phyloP scores from a whole-genome alignment of 2,329 filamentous ascomycete species.

The Xylaria sp. region DNA sequence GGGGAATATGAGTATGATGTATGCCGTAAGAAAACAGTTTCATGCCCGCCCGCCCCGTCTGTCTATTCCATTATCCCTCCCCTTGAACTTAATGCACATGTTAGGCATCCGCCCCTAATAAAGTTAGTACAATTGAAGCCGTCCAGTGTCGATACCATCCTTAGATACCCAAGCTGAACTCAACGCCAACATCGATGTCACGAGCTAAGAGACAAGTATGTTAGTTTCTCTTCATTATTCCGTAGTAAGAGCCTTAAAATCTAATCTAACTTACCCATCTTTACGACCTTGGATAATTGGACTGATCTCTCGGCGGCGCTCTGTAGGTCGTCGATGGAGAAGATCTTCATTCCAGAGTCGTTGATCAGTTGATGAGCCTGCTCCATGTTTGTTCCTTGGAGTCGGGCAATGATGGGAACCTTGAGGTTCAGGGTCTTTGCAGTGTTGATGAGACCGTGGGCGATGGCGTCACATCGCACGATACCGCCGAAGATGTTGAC shows the following conservation, averaged over 20 bases:
- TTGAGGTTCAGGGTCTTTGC: conserved; percentile 94
- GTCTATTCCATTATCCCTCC: conserved; percentile 36
- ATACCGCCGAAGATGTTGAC: conserved; percentile 99
- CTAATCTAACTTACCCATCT: conserved; percentile 78
- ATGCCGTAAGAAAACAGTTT: conserved; percentile 31
- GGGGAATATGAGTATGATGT: conserved; percentile 27
- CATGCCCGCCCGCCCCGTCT: conserved; percentile 30
- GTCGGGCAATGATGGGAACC: conserved; percentile 94
- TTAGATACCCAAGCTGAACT: conserved; percentile 95
- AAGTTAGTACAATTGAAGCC: conserved; percentile 50
- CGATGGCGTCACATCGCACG: conserved; percentile 96
- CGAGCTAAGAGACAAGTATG: conserved; percentile 66
- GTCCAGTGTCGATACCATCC: conserved; percentile 44
- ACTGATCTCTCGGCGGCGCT: conserved; percentile 97
- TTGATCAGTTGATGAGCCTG: conserved; percentile 91
- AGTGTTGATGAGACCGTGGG: conserved; percentile 93
- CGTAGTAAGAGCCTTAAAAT: background rate
- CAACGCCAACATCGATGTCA: conserved; percentile 96
- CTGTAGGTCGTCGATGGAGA: conserved; percentile 98
- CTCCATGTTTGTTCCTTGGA: conserved; percentile 99
- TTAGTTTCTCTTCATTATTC: conserved; percentile 36
- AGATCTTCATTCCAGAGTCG: conserved; percentile 99
- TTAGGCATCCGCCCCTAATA: conserved; percentile 43
- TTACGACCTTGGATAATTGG: conserved; percentile 98
- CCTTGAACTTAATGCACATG: conserved; percentile 32